A percentile compares a stretch with the other conserved stretches of the same genome.
These are phyloP conservation scores for Diutina scorzettiae DNA, from an alignment of 1,139 yeast genomes.

Conservation along the genomic window DNA sequence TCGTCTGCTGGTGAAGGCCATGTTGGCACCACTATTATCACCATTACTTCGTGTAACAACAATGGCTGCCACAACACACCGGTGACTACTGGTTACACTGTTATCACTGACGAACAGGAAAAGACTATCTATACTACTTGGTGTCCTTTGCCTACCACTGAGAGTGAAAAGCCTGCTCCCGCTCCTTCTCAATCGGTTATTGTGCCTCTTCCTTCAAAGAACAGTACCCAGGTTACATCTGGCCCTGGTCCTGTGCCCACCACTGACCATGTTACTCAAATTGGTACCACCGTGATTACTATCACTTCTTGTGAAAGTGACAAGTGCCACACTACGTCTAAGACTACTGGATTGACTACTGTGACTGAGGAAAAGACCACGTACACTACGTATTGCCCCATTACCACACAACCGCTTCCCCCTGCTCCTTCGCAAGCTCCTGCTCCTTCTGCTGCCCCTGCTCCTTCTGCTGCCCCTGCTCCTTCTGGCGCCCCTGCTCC, in stretches of 20 bases:
- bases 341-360: constrained; percentile 9
- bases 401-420: constrained; percentile 7
- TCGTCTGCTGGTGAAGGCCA: not conserved
- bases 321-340: not conserved
- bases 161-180: not conserved
- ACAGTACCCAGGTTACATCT: too few species aligned
- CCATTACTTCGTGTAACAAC: constrained; percentile 3
- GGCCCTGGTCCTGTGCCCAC: too few species aligned
- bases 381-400: constrained; percentile 4
- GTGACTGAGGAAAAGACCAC: constrained; percentile 8
- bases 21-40: constrained; percentile 1
- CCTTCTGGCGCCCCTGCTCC: constrained; percentile 8
- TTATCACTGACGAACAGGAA: constrained; percentile 9
- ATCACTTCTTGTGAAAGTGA: constrained; percentile 2
- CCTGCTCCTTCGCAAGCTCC: constrained; percentile 7
- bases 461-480: not conserved
- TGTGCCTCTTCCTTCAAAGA: not conserved
- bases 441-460: not conserved
- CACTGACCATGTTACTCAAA: constrained; percentile 6
- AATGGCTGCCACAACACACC: not conserved
- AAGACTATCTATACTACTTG: constrained; percentile 5
- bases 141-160: constrained; percentile 9
- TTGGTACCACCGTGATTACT: constrained; percentile 1
- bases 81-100: constrained; percentile 9
- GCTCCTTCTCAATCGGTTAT: not conserved